Evolutionary conservation across 129 eudicot species (phyloP).

Genomic region (Centella asiatica): DNA sequence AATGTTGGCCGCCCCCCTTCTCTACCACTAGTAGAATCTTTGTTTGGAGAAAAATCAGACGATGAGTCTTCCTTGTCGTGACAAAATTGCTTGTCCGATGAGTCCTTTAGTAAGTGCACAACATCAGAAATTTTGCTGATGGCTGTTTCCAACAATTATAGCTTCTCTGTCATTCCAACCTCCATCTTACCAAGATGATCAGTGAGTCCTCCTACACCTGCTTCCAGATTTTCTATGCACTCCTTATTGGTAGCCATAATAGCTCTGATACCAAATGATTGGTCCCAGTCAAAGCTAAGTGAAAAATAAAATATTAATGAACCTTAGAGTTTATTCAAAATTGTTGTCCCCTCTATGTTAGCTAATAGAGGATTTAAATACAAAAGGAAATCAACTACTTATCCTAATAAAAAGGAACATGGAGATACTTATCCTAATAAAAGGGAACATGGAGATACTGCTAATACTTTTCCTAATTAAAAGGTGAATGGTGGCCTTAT

Average conservation of each 20-base stretch:
- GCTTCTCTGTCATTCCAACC: neutral
- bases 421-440: no score
- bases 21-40: neutral
- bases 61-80: neutral
- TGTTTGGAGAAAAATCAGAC: neutral
- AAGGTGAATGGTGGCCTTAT: no score
- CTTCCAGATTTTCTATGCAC: neutral
- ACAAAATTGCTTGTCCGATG: neutral
- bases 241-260: neutral
- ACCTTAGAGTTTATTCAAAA: no score
- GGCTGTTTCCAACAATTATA: neutral
- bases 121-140: neutral
- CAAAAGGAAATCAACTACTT: no score
- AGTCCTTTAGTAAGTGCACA: neutral
- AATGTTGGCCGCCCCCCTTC: neutral
- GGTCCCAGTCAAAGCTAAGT: neutral
- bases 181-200: neutral
- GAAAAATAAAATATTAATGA: no score
- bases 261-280: neutral
- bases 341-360: no score
- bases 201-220: neutral
- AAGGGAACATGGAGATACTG: no score
- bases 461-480: no score
- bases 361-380: no score
- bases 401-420: no score